Conservation (phyloP, 805 yeast genomes). For the Maudiozyma barnettii region DNA sequence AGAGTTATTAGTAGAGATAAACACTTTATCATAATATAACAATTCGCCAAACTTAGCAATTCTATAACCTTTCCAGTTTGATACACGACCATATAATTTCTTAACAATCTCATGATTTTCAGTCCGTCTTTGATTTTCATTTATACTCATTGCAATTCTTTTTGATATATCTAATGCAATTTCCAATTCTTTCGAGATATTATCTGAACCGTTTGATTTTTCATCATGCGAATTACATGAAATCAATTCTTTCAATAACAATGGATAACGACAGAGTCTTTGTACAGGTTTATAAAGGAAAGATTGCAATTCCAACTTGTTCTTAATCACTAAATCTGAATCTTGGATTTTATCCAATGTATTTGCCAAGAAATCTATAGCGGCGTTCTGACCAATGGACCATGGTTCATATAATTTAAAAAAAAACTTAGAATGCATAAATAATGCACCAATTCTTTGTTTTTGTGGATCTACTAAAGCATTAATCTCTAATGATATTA, state of each 20-base stretch:
- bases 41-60: conserved; percentile 76
- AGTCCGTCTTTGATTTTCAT: conserved; percentile 86
- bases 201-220: not conserved
- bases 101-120: conserved; percentile 70
- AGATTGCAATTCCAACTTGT: conserved; percentile 81
- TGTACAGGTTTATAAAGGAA: conserved; percentile 91
- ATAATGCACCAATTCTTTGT: conserved; percentile 84
- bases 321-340: conserved; percentile 58
- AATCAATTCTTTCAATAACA: conserved; percentile 64
- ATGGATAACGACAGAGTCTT: conserved; percentile 90
- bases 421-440: conserved; percentile 75
- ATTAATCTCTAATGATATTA: conserved; percentile 84
- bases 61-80: conserved; percentile 89
- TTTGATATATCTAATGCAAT: conserved; percentile 66
- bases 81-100: conserved; percentile 62
- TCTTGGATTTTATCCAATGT: conserved; percentile 40
- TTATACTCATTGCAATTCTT: conserved; percentile 77
- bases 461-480: conserved; percentile 60
- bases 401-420: conserved; percentile 89
- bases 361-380: conserved; percentile 63
- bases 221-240: conserved; percentile 15
- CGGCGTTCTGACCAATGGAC: conserved; percentile 84
- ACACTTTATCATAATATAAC: conserved; percentile 61
- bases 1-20: conserved; percentile 34
- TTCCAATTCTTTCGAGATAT: conserved; percentile 45